Base-by-base conservation (phyloP, 768 basidiomycete species). In the Mrakia blollopis region DNA sequence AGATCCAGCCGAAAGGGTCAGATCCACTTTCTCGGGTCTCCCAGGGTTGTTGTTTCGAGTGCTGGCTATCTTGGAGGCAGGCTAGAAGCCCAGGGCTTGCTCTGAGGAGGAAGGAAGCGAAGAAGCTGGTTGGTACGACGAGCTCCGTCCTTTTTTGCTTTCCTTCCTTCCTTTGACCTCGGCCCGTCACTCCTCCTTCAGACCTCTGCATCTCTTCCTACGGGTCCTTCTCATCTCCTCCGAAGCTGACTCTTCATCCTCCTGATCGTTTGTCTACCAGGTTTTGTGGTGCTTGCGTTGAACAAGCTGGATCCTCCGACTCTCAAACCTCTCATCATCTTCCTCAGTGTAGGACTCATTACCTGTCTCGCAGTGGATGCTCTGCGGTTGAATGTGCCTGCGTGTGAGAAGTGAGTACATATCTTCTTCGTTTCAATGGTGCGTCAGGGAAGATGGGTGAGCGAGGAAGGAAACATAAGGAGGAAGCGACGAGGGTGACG, bases 321-420 rank as follows among this genome's bases (percentile, higher is more conserved):
- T 6, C 83, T 89, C 6, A 83, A 83, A 25, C 86, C 83, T 6
- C 88, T 95, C 70, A 83, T 92, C 28, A 79, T 88, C 37, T 86
- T 86, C 1, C 88, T 97, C 32, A 88, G 89, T 83, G 85, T 87
- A 21, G 88, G 89, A 0, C 86, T 96, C 11, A 87, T 88, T 32
- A 80, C 91, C 61, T 89, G 94, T 77, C 86, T 88, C 62, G 88
- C 90, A n/a, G 86, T 89, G 76, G 94, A 96, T 83, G 80, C 91
- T 60, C 84, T 95, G 44, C 89, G 94, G 37, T 87, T 96, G 61
- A 86, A 87, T 39, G 89, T 85, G 50, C 87, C 89, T 3, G 79
- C 85, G 0, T 91, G 95, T 80, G 92, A 88, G 74, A 70, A 61
- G 77, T 78, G 32, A 65, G 77, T 70, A 18, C 60, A 3, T 63